Evolutionary conservation across 192 early-diverging fungal genomes (phyloP).

Genomic region (Martensiomyces pterosporus): DNA sequence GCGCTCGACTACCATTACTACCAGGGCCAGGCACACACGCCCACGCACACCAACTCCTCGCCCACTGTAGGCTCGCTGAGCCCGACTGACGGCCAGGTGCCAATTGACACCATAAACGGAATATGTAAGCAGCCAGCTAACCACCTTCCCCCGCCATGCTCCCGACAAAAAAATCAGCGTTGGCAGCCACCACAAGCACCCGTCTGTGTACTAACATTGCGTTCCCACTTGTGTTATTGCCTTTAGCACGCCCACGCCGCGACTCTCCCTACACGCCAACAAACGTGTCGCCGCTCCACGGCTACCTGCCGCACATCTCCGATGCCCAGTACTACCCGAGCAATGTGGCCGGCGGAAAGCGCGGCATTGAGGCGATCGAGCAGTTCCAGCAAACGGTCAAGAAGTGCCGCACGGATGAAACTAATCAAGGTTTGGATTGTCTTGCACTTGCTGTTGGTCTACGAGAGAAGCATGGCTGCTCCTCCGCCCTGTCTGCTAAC

Average conservation of each 20-base stretch:
- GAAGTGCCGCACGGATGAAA: constrained; percentile 36
- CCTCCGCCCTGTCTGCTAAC: constrained; percentile 18
- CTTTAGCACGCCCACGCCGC: constrained; percentile 24
- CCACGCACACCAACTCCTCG: constrained; percentile 28
- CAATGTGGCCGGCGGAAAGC: constrained; percentile 17
- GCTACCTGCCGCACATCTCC: constrained; percentile 35
- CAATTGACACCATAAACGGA: constrained; percentile 2
- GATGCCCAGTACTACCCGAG: constrained; percentile 8
- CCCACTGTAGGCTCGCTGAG: constrained; percentile 35
- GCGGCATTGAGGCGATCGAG: constrained; percentile 46
- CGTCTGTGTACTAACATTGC: background rate
- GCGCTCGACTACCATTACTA: constrained; percentile 32
- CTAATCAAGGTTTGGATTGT: constrained; percentile 54
- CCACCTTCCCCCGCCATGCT: too few relatives aligned
- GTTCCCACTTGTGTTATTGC: too few relatives aligned
- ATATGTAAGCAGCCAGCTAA: background rate
- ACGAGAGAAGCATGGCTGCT: constrained; percentile 39
- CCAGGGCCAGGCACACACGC: constrained; percentile 14
- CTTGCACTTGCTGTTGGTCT: constrained; percentile 51
- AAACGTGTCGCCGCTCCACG: constrained; percentile 31
- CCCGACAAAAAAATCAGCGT: too few relatives aligned
- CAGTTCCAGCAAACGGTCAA: constrained; percentile 48
- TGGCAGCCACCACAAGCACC: too few relatives aligned
- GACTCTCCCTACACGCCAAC: constrained; percentile 35
- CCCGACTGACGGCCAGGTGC: constrained; percentile 37